Conservation (phyloP, 31 red algal genomes). For the Asparagopsis taxiformis region DNA sequence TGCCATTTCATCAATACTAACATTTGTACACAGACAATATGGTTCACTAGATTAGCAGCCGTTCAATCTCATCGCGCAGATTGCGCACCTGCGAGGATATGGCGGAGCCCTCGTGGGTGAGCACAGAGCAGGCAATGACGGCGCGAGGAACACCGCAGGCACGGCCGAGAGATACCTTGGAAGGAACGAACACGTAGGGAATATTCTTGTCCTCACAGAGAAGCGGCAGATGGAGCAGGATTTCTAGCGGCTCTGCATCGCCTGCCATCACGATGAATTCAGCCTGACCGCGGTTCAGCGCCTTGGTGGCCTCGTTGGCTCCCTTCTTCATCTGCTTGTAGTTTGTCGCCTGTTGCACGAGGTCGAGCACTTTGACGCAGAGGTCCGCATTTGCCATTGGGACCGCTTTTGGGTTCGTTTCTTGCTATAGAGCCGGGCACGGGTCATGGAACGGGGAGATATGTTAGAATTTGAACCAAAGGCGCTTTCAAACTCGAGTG, state of each 20-base stretch:
- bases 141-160: conserved; percentile 92
- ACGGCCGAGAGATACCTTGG: conserved; percentile 84
- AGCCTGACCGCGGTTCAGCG: conserved; percentile 91
- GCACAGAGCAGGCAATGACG: conserved; percentile 93
- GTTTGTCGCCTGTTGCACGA: conserved; percentile 92
- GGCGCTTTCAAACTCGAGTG: no score
- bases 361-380: conserved; percentile 86
- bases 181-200: conserved; percentile 96
- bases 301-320: conserved; percentile 97
- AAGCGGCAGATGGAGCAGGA: conserved; percentile 88
- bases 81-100: conserved; percentile 68
- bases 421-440: conserved; percentile 1
- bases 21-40: no score
- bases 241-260: conserved; percentile 95
- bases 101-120: conserved; percentile 74
- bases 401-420: conserved; percentile 79
- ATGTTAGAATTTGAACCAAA: no score
- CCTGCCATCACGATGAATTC: conserved; percentile 96
- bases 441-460: no score
- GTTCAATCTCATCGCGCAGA: conserved; percentile 88
- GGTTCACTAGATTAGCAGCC: conserved; percentile 88
- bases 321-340: conserved; percentile 98
- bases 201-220: conserved; percentile 98
- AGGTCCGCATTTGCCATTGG: conserved; percentile 91
- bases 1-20: no score